Evolutionary conservation across 2,329 filamentous ascomycete genomes (phyloP).

Genomic region (Ophiognomonia clavigignenti-juglandacearum): DNA sequence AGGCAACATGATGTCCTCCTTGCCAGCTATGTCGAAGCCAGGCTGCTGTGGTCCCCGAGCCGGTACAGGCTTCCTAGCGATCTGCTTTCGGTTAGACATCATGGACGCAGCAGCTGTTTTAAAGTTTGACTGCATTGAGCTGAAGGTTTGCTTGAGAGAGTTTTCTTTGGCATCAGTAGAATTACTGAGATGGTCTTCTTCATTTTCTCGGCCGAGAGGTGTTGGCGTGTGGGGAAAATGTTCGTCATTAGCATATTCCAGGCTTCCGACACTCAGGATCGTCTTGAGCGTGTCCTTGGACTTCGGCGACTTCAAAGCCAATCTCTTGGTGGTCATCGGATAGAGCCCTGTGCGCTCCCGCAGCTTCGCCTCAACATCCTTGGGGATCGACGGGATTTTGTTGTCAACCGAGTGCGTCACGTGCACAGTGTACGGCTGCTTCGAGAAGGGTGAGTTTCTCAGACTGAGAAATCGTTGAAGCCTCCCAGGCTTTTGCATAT

Average conservation of each 20-base stretch:
- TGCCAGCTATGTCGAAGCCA: neutral
- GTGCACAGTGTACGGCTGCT: slow-evolving; percentile 27
- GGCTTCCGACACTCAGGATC: slow-evolving; percentile 45
- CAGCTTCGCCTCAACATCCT: slow-evolving; percentile 30
- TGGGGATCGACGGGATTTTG: slow-evolving; percentile 30
- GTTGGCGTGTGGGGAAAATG: slow-evolving; percentile 14
- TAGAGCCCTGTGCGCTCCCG: slow-evolving; percentile 29
- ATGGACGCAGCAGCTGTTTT: slow-evolving; percentile 24
- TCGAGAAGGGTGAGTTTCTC: slow-evolving; percentile 23
- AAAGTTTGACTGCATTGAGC: slow-evolving; percentile 21
- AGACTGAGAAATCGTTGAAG: slow-evolving; percentile 36
- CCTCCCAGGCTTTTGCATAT: slow-evolving; percentile 31
- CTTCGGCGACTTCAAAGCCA: slow-evolving; percentile 32
- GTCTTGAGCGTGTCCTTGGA: slow-evolving; percentile 45
- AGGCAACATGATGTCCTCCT: slow-evolving; percentile 16
- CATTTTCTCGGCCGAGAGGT: slow-evolving; percentile 6
- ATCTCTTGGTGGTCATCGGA: slow-evolving; percentile 30
- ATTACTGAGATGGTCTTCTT: neutral
- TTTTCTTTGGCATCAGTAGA: slow-evolving; percentile 14
- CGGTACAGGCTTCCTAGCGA: slow-evolving; percentile 27
- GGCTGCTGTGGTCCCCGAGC: slow-evolving; percentile 10
- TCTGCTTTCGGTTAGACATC: slow-evolving; percentile 25
- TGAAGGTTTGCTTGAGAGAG: slow-evolving; percentile 22
- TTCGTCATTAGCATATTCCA: slow-evolving; percentile 28
- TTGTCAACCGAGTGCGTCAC: slow-evolving; percentile 28